Conservation (phyloP, 306 rosid species). For the Dalbergia cochinchinensis region DNA sequence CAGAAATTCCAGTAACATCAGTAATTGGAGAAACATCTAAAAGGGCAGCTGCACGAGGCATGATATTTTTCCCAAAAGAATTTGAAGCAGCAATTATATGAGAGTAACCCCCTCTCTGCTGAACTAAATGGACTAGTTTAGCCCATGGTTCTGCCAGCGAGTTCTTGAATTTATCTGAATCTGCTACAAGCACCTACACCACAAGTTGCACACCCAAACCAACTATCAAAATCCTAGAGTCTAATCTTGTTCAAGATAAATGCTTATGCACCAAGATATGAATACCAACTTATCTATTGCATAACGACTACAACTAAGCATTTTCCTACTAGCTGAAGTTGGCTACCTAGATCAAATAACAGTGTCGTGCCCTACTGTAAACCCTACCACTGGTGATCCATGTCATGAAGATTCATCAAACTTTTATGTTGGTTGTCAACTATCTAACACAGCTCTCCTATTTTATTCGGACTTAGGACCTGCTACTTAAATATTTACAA, state of each 20-base stretch:
- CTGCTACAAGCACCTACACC: slow-evolving; percentile 85
- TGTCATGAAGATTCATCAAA: not conserved
- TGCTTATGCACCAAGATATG: slow-evolving; percentile 10
- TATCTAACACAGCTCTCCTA: not conserved
- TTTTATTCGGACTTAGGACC: not conserved
- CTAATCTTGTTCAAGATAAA: slow-evolving; percentile 37
- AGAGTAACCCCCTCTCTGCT: slow-evolving; percentile 76
- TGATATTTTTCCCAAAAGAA: slow-evolving; percentile 87
- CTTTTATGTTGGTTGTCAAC: not conserved
- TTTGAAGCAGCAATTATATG: slow-evolving; percentile 79
- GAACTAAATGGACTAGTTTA: slow-evolving; percentile 75
- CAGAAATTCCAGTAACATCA: slow-evolving; percentile 73
- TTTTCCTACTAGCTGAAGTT: not conserved
- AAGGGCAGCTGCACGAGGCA: slow-evolving; percentile 86
- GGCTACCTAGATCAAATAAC: not conserved
- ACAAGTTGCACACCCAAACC: slow-evolving; percentile 39
- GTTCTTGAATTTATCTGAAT: slow-evolving; percentile 71
- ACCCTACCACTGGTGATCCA: not conserved
- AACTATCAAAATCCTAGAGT: slow-evolving; percentile 38
- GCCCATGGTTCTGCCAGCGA: slow-evolving; percentile 93
- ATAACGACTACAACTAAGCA: not conserved
- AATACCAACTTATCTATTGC: not conserved
- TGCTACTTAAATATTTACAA: not conserved
- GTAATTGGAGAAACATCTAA: slow-evolving; percentile 89
- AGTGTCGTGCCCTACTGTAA: no score